Base-by-base conservation (phyloP, 495 filamentous ascomycete genomes). In the Penicillium steckii region DNA sequence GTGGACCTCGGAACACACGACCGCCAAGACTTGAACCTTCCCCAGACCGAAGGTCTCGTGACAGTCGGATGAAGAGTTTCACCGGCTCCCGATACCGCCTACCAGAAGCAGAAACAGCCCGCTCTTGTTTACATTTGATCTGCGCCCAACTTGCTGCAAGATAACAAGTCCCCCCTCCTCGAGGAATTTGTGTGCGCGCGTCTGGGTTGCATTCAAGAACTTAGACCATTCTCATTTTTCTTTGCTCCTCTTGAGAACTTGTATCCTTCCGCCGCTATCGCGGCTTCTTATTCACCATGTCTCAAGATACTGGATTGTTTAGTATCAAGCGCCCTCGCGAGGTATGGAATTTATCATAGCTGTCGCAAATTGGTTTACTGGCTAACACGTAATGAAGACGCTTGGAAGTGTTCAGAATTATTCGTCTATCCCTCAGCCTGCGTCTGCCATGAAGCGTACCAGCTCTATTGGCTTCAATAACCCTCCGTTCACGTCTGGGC, bases 361-460 rank as follows among this genome's bases (percentile, higher is more conserved):
- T 41, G 50, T 53, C 55, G 48, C 46, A 57, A 42, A 40, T 35
- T 19, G 8, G 55, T 51, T 46, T 46, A 9, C 44, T 64, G 21
- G 55, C 57, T 60, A 17, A 53, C 42, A 47, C 37, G 56, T 21
- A 33, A 32, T 38, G 33, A 67, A 94, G 89, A 92, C 90, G 23
- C 81, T 95, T 35, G 90, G 84, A 55, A 80, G 82, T 59, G 79
- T 92, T 61, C 88, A 84, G 63, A 81, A 84, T 68, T 93, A 86
- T 62, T 85, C 87, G 32, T 76, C 82, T n/a, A 87, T 96, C 48
- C 91, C 92, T 4, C 88, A 91, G 68, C 91, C 91, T 4, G 76
- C 87, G n/a, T 97, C 94, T n/a, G 89, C 94, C 21, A 80, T 97
- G 76, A 97, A 97, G 72, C 89, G 94, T 65, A 89, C 90, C 7